Evolutionary conservation across 1,139 yeast species (phyloP), one percentile per base, ranked within the genome.

Genomic region (Candida tunisiensis): DNA sequence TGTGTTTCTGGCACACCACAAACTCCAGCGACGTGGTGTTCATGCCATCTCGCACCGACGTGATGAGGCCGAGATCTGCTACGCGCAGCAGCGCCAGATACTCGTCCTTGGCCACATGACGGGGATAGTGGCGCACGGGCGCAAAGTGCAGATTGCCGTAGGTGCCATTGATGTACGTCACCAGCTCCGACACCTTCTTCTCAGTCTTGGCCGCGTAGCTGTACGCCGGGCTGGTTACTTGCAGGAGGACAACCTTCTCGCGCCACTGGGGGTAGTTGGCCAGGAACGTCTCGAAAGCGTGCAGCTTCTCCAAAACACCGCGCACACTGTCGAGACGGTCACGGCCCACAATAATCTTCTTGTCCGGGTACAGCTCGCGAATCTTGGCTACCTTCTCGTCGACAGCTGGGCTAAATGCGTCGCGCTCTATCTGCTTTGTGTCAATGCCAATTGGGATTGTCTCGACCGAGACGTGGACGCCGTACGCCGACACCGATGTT

Each of bases 31-130:
- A 79, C 1, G 96, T 88, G 8, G 95, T 83, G 53, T 83, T 88
- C 80, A 88, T 83, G 32, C 96, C 96, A 47, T 88, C 98, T 47
- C 98, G 70, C 17, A 85, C 75, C 3, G 93, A 74, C 0, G 95
- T 82, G 35, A 82, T 79, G 32, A 88, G 57, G 14, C 93, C 88
- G 38, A 88, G 57, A 47, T 88, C 96, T 0, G 96, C 96, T 9
- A 72, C 88, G 36, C 93, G 62, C 34, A 88, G 58, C 30, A 91
- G 56, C 0, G 96, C 94, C 36, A 79, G 60, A 49, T 88, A 91
- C 49, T 88, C 98, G 32, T 77, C 91, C 38, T 77, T 74, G 19
- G 77, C 85, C 37, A 88, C 69, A 44, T 92, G 69, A 66, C 82
- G 74, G 42, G 88, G 93, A 52, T 79, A 88, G 49, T 85, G 94